A percentile compares a stretch with the other conserved stretches of the same genome.
These are phyloP conservation scores for Monilinia polystroma DNA, from an alignment of 2,329 filamentous ascomycete species.

Conservation along the genomic window DNA sequence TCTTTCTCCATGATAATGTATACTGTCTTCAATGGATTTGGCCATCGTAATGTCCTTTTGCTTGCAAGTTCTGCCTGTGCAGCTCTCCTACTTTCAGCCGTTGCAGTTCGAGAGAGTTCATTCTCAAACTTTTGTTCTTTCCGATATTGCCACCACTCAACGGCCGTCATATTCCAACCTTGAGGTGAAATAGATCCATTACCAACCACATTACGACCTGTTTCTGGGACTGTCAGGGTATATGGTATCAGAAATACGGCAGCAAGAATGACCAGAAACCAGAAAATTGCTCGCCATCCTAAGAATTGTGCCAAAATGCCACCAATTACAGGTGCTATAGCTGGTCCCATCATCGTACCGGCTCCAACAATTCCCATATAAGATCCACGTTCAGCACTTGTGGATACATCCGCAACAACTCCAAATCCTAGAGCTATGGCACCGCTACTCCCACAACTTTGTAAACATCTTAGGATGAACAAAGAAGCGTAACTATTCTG, in stretches of 20 bases:
- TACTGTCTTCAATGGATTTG: constrained; percentile 58
- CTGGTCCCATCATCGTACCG: constrained; percentile 49
- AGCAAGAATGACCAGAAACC: constrained; percentile 51
- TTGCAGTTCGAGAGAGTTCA: constrained; percentile 35
- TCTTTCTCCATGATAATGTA: constrained; percentile 57
- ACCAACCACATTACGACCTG: constrained; percentile 40
- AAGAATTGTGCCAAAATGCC: constrained; percentile 48
- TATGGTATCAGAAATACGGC: constrained; percentile 43
- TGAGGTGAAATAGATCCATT: constrained; percentile 54
- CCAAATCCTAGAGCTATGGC: constrained; percentile 69
- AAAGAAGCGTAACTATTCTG: constrained; percentile 53
- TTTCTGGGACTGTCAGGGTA: constrained; percentile 39
- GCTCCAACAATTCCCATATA: constrained; percentile 70
- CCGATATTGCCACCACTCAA: constrained; percentile 46
- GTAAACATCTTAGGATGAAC: constrained; percentile 56
- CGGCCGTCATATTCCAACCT: constrained; percentile 56
- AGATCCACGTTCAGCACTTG: constrained; percentile 66
- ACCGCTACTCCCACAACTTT: constrained; percentile 56
- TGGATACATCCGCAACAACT: constrained; percentile 69
- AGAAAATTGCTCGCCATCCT: constrained; percentile 54
- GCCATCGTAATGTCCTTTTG: constrained; percentile 49
- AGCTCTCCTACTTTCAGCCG: constrained; percentile 39
- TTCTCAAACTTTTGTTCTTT: constrained; percentile 33
- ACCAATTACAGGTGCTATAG: constrained; percentile 52
- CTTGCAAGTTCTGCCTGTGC: constrained; percentile 42